Conservation (phyloP, 2,329 filamentous ascomycete species). For the Colletotrichum costaricense region DNA sequence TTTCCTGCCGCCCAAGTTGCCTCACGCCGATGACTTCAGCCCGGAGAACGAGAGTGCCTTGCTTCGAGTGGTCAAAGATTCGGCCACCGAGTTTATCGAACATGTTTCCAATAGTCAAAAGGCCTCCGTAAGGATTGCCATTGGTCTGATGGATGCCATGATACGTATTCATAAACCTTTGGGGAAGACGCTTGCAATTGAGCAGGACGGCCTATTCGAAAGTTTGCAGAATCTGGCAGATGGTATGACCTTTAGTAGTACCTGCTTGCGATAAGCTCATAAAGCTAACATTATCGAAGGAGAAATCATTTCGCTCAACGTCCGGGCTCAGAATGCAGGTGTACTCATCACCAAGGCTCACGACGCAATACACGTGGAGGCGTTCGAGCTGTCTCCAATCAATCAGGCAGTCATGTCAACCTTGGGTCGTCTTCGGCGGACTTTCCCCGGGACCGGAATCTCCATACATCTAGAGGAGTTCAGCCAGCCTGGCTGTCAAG, state of each 20-base stretch:
- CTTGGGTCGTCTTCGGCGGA: constrained; percentile 42
- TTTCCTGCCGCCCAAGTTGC: neutral
- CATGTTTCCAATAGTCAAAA: neutral
- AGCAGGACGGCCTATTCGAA: neutral
- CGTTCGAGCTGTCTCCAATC: constrained; percentile 47
- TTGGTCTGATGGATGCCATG: neutral
- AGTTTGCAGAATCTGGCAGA: neutral
- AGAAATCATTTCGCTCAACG: constrained; percentile 40
- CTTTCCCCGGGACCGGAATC: constrained; percentile 42
- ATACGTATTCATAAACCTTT: neutral
- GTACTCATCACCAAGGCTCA: constrained; percentile 41
- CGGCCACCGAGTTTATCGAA: neutral
- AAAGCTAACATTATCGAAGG: constrained; percentile 19
- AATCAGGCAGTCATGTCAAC: constrained; percentile 42
- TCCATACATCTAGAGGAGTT: constrained; percentile 37
- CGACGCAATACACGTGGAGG: constrained; percentile 42
- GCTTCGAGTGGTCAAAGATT: neutral
- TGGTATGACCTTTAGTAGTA: neutral
- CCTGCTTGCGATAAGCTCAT: neutral
- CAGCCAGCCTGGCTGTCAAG: constrained; percentile 34
- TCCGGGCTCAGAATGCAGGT: constrained; percentile 49
- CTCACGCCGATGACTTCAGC: neutral
- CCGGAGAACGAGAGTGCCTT: neutral
- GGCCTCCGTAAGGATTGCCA: neutral
- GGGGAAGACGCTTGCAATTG: neutral